Evolutionary conservation across 78 protist species (phyloP).

Genomic region (Dictyostelium citrinum): DNA sequence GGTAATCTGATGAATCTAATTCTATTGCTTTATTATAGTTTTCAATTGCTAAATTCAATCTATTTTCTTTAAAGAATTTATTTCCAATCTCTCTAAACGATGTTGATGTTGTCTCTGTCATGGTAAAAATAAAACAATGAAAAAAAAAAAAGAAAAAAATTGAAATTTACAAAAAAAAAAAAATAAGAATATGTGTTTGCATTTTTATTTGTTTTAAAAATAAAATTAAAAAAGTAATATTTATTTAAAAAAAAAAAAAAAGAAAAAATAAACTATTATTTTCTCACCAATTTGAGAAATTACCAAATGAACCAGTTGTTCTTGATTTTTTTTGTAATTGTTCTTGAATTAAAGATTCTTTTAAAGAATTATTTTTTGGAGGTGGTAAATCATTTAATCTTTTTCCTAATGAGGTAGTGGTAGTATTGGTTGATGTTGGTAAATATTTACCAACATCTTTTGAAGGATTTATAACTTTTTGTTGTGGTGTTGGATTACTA

Average conservation of each 20-base stretch:
- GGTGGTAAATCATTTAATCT: neutral
- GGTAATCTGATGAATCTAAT: neutral
- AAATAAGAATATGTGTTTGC: too few species aligned
- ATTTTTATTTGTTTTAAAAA: too few species aligned
- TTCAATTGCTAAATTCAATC: neutral
- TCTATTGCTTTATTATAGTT: constrained; percentile 22
- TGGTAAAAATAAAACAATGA: neutral
- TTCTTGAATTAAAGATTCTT: neutral
- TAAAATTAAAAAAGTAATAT: too few species aligned
- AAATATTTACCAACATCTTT: constrained; percentile 70
- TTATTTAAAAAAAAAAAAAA: neutral
- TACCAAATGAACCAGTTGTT: constrained; percentile 7
- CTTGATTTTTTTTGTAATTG: neutral
- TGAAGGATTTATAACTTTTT: neutral
- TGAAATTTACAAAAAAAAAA: too few species aligned
- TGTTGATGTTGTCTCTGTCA: neutral
- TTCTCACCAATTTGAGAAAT: constrained; percentile 24
- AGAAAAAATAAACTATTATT: neutral
- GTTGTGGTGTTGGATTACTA: constrained; percentile 48
- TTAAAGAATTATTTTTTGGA: neutral
- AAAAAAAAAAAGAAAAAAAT: neutral
- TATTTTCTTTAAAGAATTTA: neutral
- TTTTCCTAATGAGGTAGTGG: neutral
- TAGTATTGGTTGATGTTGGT: neutral
- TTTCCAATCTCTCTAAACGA: constrained; percentile 42